Evolutionary conservation across 768 basidiomycete species (phyloP), one percentile per base, ranked within the genome.

Genomic region (Lactarius tabidus): DNA sequence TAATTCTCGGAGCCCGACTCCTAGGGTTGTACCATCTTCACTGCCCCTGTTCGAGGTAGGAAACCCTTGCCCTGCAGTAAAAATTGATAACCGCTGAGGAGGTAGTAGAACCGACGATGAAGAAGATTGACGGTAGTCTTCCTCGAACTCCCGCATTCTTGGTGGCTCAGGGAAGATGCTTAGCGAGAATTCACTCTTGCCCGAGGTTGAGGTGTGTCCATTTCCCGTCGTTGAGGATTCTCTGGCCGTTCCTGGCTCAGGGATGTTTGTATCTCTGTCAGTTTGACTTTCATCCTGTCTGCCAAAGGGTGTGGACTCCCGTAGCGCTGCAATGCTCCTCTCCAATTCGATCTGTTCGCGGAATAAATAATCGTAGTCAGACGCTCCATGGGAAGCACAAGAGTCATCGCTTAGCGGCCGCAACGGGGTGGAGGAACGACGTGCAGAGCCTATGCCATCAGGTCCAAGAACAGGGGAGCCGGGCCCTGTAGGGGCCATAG

Each of bases 111-210:
- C 23, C 17, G 60, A 53, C 6, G 20, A 2, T 6, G 31, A 51
- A 36, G 33, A 17, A 10, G 60, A 54, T 26, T 18, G 65, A 2
- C 12, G 33, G n/a, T 39, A 20, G 29, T 29, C 39, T 29, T 52
- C 38, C 54, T 54, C 28, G 36, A 36, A 20, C 45, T 69, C 66
- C 33, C 20, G 60, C 29, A 67, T 62, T 72, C 64, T 64, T 20
- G 90, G 88, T 38, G 88, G 90, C 39, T 80, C 75, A 5, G 89
- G 89, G 75, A 91, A 91, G 52, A 79, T 78, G 68, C 88, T 89
- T 59, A 91, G 75, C 3, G 90, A 89, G 66, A 90, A 84, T n/a
- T 88, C 86, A 72, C 74, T 78, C 63, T 55, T 68, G 55, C 63
- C 36, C 64, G 76, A 70, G 59, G 67, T 62, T 7, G 69, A 67